These are phyloP conservation scores for Actinidia chinensis DNA, from an alignment of 179 eudicot genomes.

Conservation along the genomic window DNA sequence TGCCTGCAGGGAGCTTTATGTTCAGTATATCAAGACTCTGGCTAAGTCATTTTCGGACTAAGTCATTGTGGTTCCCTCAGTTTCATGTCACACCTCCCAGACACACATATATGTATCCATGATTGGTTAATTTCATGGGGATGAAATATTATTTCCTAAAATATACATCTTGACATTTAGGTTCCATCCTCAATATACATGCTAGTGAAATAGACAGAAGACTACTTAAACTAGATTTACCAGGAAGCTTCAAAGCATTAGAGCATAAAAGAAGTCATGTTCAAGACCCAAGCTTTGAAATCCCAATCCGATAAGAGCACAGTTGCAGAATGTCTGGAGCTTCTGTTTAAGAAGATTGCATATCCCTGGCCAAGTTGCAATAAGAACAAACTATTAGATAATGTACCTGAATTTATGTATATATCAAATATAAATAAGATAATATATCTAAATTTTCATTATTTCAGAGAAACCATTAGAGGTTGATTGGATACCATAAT, in stretches of 20 bases:
- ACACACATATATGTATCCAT: no score
- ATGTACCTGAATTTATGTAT: background rate
- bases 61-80: no score
- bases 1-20: background rate
- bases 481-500: background rate
- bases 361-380: conserved; percentile 17
- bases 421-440: background rate
- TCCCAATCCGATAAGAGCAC: conserved; percentile 28
- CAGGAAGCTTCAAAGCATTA: conserved; percentile 14
- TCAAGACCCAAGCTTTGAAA: conserved; percentile 25
- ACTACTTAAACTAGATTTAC: background rate
- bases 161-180: no score
- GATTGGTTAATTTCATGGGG: no score
- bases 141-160: no score
- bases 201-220: background rate
- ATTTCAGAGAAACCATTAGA: background rate
- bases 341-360: conserved; percentile 15
- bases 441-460: background rate
- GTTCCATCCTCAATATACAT: background rate
- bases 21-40: background rate
- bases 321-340: conserved; percentile 7
- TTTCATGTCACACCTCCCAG: no score
- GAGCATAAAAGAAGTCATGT: conserved; percentile 32
- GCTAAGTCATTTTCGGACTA: background rate
- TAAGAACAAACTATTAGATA: conserved; percentile 2